phyloP scores from a whole-genome alignment of 352 stramenopile species.

The Peronospora tabacina region DNA sequence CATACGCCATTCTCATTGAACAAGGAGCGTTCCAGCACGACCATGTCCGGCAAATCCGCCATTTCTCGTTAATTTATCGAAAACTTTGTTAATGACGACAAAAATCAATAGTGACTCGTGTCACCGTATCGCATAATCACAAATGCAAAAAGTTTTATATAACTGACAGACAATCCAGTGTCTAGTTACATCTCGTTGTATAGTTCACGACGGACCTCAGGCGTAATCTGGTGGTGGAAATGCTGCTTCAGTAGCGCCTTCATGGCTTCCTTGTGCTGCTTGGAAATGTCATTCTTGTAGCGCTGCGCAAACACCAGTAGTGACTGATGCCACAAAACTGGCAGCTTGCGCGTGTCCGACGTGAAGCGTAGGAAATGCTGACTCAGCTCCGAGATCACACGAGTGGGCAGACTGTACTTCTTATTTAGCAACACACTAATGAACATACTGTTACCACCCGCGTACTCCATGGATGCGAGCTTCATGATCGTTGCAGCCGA shows the following conservation, averaged over 20 bases:
- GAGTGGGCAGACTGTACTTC: conserved; percentile 98
- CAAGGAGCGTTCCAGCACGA: conserved; percentile 62
- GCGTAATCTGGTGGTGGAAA: conserved; percentile 96
- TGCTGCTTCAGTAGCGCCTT: conserved; percentile 88
- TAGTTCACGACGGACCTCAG: conserved; percentile 96
- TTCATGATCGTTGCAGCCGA: conserved; percentile 98
- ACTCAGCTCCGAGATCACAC: conserved; percentile 94
- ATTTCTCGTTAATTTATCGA: conserved; percentile 1
- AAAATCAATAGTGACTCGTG: neutral
- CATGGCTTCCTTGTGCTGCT: conserved; percentile 91
- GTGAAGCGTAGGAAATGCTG: conserved; percentile 95
- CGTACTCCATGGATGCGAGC: conserved; percentile 94
- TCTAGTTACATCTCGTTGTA: conserved; percentile 57
- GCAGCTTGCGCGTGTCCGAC: conserved; percentile 79
- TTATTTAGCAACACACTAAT: conserved; percentile 99
- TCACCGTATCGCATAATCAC: neutral
- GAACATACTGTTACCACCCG: conserved; percentile 96
- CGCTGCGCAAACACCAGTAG: conserved; percentile 96
- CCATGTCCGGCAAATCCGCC: conserved; percentile 18
- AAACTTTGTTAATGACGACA: neutral
- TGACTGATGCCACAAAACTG: conserved; percentile 98
- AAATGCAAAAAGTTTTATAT: conserved; percentile 27
- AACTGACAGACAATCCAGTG: conserved; percentile 1
- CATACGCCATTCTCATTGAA: conserved; percentile 74
- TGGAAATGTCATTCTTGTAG: conserved; percentile 97